Evolutionary conservation across 768 basidiomycete genomes (phyloP), one percentile per base, ranked within the genome.

Genomic region (Lenzites betulinus): DNA sequence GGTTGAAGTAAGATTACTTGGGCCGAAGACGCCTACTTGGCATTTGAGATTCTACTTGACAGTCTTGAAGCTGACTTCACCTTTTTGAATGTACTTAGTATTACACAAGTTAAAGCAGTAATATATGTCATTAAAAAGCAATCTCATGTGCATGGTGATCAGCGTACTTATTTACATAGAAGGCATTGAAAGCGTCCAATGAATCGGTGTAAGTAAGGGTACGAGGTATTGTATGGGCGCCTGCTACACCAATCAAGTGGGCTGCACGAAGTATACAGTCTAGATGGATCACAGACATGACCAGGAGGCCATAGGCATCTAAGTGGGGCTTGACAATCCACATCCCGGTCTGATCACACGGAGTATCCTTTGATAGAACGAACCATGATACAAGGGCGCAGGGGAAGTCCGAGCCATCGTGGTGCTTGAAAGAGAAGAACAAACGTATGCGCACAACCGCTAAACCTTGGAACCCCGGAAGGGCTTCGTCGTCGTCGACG

Each of bases 341-440:
- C 53, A 54, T 54, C n/a, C 53, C 53, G 4, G 53, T 54, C n/a
- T 54, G 42, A 3, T 23, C 33, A 35, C 30, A 28, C 7, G 42
- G 41, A 3, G 28, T 22, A 16, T 54, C 42, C 22, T 15, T 23
- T 13, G n/a, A 20, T 1, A 8, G 28, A 11, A 35, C 26, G 22
- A 44, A 54, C 53, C 53, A 54, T 13, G 41, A 43, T 4, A 54
- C 53, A 12, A 54, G 41, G 16, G 56, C 56, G 18, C 56, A 41
- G 20, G 48, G 38, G 26, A 18, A 50, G 1, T 7, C 23, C 7
- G 28, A 11, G 2, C 52, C 39, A 11, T n/a, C 3, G 23, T n/a
- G 7, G n/a, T 13, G 9, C 23, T 26, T 46, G 30, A 76, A 74
- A 0, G 70, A 67, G n/a, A 76, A 71, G 55, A 75, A 70, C 2